Percentiles rank a stretch among this genome's conserved stretches.
Evolutionary conservation across 202 grass and related monocot species (phyloP).

Genomic region (Setaria italica): DNA sequence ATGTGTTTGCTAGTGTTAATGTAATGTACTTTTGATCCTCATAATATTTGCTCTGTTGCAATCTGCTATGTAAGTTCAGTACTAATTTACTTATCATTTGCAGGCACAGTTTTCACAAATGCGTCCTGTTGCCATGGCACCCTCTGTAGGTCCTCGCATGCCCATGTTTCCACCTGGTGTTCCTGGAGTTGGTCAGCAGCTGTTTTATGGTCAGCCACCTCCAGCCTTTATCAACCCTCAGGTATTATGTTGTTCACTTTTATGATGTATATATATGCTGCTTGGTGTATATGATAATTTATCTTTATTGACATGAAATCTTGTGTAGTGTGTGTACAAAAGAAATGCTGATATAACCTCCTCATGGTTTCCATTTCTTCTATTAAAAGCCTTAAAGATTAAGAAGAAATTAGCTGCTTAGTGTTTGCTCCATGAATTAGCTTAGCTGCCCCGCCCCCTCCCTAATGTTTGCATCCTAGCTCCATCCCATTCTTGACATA

Average conservation of each 20-base stretch:
- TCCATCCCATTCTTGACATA: not conserved
- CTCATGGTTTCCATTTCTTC: too few relatives aligned
- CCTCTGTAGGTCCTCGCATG: conserved; percentile 69
- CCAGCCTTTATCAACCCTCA: conserved; percentile 74
- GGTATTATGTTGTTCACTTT: conserved; percentile 26
- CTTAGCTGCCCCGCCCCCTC: too few relatives aligned
- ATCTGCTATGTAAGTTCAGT: not conserved
- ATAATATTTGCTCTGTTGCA: not conserved
- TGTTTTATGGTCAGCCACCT: conserved; percentile 88
- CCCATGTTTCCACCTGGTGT: conserved; percentile 77
- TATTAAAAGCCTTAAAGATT: too few relatives aligned
- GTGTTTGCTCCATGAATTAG: too few relatives aligned
- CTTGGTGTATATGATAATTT: not conserved
- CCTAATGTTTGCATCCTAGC: too few relatives aligned
- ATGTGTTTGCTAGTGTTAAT: not conserved
- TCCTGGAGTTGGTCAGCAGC: conserved; percentile 76
- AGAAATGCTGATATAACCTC: too few relatives aligned
- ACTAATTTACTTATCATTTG: not conserved
- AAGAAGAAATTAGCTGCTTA: too few relatives aligned
- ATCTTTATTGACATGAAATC: not conserved
- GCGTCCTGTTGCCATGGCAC: conserved; percentile 71
- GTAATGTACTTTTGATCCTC: not conserved
- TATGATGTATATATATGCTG: not conserved
- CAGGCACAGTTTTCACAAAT: conserved; percentile 88
- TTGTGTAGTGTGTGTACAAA: not conserved